A percentile compares a stretch with the other conserved stretches of the same genome.
These are phyloP conservation scores for Edaphochlamys debaryana DNA, from an alignment of 139 green algal genomes.

Conservation along the genomic window DNA sequence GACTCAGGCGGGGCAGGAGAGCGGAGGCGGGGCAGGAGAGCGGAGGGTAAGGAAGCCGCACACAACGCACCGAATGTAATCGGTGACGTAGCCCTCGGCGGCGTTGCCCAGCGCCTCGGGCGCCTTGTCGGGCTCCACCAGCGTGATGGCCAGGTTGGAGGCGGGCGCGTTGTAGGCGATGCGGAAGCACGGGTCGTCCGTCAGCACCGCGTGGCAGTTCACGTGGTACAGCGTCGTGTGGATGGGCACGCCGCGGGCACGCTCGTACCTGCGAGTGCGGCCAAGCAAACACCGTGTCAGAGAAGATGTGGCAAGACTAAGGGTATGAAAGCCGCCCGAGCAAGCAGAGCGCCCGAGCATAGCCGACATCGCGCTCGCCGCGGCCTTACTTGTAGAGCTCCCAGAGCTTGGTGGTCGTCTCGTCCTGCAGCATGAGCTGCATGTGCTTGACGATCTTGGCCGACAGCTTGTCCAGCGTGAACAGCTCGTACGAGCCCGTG, in stretches of 20 bases:
- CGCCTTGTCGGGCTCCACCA: conserved; percentile 78
- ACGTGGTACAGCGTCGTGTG: conserved; percentile 50
- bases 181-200: conserved; percentile 82
- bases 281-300: too few relatives aligned
- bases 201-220: conserved; percentile 47
- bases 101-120: conserved; percentile 46
- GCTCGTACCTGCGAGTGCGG: conserved; percentile 53
- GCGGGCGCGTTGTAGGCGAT: conserved; percentile 53
- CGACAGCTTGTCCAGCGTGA: conserved; percentile 97
- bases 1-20: too few relatives aligned
- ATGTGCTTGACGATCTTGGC: conserved; percentile 92
- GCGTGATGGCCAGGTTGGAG: conserved; percentile 57
- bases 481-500: conserved; percentile 92
- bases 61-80: conserved; percentile 77
- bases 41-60: too few relatives aligned
- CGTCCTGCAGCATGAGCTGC: conserved; percentile 74
- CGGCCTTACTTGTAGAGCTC: conserved; percentile 47
- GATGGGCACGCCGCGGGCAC: conserved; percentile 18
- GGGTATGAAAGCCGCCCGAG: too few relatives aligned
- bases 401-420: conserved; percentile 61
- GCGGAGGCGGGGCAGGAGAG: too few relatives aligned
- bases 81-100: conserved; percentile 70
- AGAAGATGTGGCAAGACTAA: too few relatives aligned
- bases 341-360: too few relatives aligned
- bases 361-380: neutral